Base-by-base conservation (phyloP, 768 basidiomycete genomes). In the Kwoniella sp. region DNA sequence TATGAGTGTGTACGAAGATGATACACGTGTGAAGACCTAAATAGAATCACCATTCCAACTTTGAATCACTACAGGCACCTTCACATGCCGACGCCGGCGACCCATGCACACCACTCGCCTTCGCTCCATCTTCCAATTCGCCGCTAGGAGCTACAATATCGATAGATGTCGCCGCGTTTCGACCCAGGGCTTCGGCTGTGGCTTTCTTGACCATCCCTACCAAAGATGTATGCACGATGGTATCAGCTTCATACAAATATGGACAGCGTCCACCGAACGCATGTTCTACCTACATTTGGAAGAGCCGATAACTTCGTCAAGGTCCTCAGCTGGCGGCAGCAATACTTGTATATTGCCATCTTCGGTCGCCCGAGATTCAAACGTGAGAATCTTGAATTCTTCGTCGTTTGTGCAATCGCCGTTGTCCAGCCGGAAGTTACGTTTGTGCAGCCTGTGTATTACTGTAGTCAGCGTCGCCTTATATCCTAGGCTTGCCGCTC, bases 361-460 rank as follows among this genome's bases (percentile, higher is more conserved):
- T 34, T 85, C 83, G 1, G 23, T 28, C 54, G 83, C 82, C 53
- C 84, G 84, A 29, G 85, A 85, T 29, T 88, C 85, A 66, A 90
- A 90, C 0, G 87, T 77, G 62, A 88, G 81, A 60, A 90, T 86
- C 56, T 68, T 65, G 51, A 62, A 65, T 2, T 68, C 62, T 28
- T 48, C 26, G 59, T 66, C 61, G 22, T 60, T 61, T 25, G 58
- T 47, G 28, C 61, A 62, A 45, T 62, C 61, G 0, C 89, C 89
- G 1, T 81, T 82, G 2, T 81, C 79, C 25, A 90, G 82, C 13
- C 83, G 81, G 78, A 86, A 90, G 77, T 89, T 88, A 23, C 86
- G 82, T 77, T 88, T 89, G 80, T 88, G 88, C 54, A 89, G 82
- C 0, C 88, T 88, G 70, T 87, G 64, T n/a, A n/a, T n/a, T n/a